phyloP scores from a whole-genome alignment of 2,329 filamentous ascomycete genomes.

The Cryphonectria japonica region DNA sequence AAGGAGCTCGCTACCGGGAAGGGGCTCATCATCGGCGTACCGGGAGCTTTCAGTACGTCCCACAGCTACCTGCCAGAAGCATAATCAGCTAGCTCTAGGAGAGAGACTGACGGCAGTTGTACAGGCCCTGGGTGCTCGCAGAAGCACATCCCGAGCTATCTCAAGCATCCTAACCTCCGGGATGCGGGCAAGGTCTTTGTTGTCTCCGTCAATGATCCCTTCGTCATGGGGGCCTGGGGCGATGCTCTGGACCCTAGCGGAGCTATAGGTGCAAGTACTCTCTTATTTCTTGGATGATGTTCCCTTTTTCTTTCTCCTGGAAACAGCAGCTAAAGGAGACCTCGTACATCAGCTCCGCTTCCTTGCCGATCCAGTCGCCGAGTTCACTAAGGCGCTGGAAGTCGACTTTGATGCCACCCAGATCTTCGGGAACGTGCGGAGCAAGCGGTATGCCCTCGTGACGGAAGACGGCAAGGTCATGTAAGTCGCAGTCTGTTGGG shows the following conservation, averaged over 20 bases:
- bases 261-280: slow-evolving; percentile 72
- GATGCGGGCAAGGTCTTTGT: slow-evolving; percentile 85
- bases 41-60: slow-evolving; percentile 68
- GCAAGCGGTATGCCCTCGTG: slow-evolving; percentile 86
- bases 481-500: slow-evolving; percentile 28
- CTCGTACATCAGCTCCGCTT: slow-evolving; percentile 73
- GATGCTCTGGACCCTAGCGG: slow-evolving; percentile 74
- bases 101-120: slow-evolving; percentile 2
- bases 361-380: slow-evolving; percentile 77
- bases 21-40: slow-evolving; percentile 83
- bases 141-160: slow-evolving; percentile 82
- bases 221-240: slow-evolving; percentile 95
- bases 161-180: slow-evolving; percentile 77
- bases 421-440: slow-evolving; percentile 80
- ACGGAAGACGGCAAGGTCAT: slow-evolving; percentile 85
- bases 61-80: not conserved
- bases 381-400: slow-evolving; percentile 83
- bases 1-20: slow-evolving; percentile 73
- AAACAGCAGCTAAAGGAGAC: not conserved
- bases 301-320: not conserved
- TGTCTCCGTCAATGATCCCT: slow-evolving; percentile 90
- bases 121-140: slow-evolving; percentile 54
- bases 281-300: not conserved
- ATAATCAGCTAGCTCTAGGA: not conserved
- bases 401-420: slow-evolving; percentile 78